Evolutionary conservation across 1,284 basidiomycete species (phyloP).

Genomic region (Boletus smithii): DNA sequence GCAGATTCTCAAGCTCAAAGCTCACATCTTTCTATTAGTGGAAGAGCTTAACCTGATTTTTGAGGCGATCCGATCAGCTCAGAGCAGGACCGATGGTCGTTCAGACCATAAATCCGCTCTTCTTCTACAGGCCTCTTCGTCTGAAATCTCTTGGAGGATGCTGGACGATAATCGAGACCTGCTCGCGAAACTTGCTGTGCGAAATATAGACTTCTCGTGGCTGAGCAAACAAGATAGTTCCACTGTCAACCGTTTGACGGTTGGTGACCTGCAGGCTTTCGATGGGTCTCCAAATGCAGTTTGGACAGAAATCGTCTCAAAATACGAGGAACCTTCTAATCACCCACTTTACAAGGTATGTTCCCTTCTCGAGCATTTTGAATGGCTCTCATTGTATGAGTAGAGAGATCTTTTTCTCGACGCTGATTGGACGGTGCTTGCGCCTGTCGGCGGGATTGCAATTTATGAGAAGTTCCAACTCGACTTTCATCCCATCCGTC

Average conservation of each 20-base stretch:
- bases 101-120: conserved; percentile 80
- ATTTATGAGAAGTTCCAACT: conserved; percentile 86
- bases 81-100: conserved; percentile 69
- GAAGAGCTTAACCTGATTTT: conserved; percentile 87
- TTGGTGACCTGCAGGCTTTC: conserved; percentile 82
- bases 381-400: conserved; percentile 13
- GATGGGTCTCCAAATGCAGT: conserved; percentile 83
- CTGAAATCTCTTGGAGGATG: conserved; percentile 94
- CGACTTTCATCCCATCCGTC: conserved; percentile 81
- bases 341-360: conserved; percentile 67
- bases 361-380: conserved; percentile 8
- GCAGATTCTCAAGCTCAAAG: conserved; percentile 69
- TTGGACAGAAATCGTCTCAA: conserved; percentile 88
- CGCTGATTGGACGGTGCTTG: conserved; percentile 77
- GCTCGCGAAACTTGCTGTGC: conserved; percentile 84
- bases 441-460: conserved; percentile 91
- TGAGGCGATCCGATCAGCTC: conserved; percentile 83
- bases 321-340: conserved; percentile 63
- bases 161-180: conserved; percentile 72
- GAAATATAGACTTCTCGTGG: conserved; percentile 80
- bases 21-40: conserved; percentile 71
- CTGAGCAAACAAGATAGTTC: conserved; percentile 88
- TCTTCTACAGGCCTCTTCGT: conserved; percentile 77
- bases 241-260: conserved; percentile 73
- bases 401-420: conserved; percentile 66